Conservation (phyloP, 495 filamentous ascomycete species). For the Tuber borchii region DNA sequence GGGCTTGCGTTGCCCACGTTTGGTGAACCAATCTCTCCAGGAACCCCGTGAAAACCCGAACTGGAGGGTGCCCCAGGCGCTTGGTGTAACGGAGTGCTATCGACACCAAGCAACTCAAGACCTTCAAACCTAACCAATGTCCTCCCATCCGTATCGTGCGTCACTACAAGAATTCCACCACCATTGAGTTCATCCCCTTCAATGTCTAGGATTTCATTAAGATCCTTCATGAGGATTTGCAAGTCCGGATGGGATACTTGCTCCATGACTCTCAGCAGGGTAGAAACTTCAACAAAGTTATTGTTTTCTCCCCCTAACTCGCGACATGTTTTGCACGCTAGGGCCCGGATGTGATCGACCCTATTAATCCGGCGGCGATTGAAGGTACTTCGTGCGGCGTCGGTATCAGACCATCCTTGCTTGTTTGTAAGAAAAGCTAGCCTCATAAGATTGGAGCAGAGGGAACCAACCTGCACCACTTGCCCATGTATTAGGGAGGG, state of each 20-base stretch:
- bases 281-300: constrained; percentile 61
- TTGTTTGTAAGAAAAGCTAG: constrained; percentile 13
- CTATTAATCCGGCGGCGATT: constrained; percentile 37
- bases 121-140: constrained; percentile 50
- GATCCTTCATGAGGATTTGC: constrained; percentile 59
- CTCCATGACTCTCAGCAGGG: constrained; percentile 62
- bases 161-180: constrained; percentile 71
- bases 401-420: constrained; percentile 42
- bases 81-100: constrained; percentile 26
- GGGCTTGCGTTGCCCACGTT: constrained; percentile 19
- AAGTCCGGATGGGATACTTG: constrained; percentile 54
- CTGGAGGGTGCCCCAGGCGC: constrained; percentile 31
- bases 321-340: constrained; percentile 35
- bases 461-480: constrained; percentile 38
- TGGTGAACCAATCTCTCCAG: constrained; percentile 51
- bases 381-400: constrained; percentile 37
- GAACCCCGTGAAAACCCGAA: constrained; percentile 28
- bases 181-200: constrained; percentile 82
- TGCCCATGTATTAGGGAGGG: constrained; percentile 40
- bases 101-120: constrained; percentile 19
- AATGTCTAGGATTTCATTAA: constrained; percentile 86
- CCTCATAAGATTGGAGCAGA: constrained; percentile 4
- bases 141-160: constrained; percentile 48
- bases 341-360: constrained; percentile 33
- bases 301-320: constrained; percentile 42